Evolutionary conservation across 1,284 basidiomycete genomes (phyloP).

Genomic region (Marasmius tenuissimus): DNA sequence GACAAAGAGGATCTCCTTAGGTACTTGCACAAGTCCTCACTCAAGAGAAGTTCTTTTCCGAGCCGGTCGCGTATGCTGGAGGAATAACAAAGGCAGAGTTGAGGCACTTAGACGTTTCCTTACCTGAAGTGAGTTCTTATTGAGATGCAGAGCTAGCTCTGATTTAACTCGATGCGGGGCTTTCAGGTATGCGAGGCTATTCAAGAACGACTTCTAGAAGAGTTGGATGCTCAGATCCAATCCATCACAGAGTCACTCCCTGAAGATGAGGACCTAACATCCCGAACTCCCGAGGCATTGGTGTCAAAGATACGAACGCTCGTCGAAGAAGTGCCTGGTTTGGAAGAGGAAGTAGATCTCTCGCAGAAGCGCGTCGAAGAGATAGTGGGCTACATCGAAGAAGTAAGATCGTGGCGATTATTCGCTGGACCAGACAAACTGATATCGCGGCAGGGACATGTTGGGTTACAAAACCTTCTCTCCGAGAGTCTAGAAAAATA

Average conservation of each 20-base stretch:
- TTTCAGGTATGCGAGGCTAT: too few relatives aligned
- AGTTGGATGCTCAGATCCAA: neutral
- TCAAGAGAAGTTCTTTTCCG: too few relatives aligned
- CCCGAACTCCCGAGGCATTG: neutral
- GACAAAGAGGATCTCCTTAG: too few relatives aligned
- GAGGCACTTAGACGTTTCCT: too few relatives aligned
- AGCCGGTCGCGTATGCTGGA: too few relatives aligned
- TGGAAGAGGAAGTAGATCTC: neutral
- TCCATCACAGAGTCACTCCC: neutral
- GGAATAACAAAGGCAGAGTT: too few relatives aligned
- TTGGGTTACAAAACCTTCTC: conserved; percentile 30
- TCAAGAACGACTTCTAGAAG: too few relatives aligned
- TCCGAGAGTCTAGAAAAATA: conserved; percentile 25
- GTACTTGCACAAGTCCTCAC: too few relatives aligned
- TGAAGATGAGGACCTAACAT: neutral
- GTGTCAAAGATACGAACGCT: neutral
- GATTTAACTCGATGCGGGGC: too few relatives aligned
- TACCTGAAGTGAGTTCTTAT: too few relatives aligned
- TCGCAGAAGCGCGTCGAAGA: neutral
- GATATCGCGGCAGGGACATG: conserved; percentile 31
- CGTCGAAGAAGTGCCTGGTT: neutral
- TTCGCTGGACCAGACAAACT: conserved; percentile 15
- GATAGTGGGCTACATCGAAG: neutral
- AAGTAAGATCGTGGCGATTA: neutral
- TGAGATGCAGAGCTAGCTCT: too few relatives aligned